Evolutionary conservation across 2,329 filamentous ascomycete genomes (phyloP).

Genomic region (Dactylellina cionopaga): DNA sequence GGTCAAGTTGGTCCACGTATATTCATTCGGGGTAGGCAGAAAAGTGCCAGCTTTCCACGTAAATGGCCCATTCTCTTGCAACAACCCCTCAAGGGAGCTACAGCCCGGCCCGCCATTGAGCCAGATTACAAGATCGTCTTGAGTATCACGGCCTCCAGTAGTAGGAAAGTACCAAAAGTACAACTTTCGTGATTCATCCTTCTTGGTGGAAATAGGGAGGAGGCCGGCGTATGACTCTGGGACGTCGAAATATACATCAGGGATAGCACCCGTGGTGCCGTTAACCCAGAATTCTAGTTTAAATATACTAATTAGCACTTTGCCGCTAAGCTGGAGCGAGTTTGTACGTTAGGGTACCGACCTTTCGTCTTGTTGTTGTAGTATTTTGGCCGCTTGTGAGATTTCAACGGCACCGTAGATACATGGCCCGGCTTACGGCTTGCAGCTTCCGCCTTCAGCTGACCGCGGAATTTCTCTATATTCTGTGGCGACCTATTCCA

Average conservation of each 20-base stretch:
- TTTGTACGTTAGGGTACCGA: constrained; percentile 7
- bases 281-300: constrained; percentile 71
- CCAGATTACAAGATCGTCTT: constrained; percentile 72
- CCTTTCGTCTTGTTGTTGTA: constrained; percentile 56
- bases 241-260: constrained; percentile 75
- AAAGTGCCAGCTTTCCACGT: constrained; percentile 75
- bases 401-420: not conserved
- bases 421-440: not conserved
- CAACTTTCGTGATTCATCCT: constrained; percentile 66
- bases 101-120: constrained; percentile 69
- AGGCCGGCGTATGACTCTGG: constrained; percentile 73
- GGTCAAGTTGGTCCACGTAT: constrained; percentile 78
- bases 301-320: not conserved
- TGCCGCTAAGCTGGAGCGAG: not conserved
- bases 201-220: constrained; percentile 67
- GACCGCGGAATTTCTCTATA: constrained; percentile 4
- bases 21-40: constrained; percentile 73
- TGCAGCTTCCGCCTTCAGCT: constrained; percentile 1
- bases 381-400: constrained; percentile 45
- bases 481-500: constrained; percentile 35
- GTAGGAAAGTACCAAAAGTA: constrained; percentile 75
- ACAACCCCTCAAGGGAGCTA: constrained; percentile 72
- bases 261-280: constrained; percentile 68
- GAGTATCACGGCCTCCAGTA: constrained; percentile 64
- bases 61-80: constrained; percentile 81